phyloP scores from a whole-genome alignment of 1,284 basidiomycete species.

The Thelephora terrestris region DNA sequence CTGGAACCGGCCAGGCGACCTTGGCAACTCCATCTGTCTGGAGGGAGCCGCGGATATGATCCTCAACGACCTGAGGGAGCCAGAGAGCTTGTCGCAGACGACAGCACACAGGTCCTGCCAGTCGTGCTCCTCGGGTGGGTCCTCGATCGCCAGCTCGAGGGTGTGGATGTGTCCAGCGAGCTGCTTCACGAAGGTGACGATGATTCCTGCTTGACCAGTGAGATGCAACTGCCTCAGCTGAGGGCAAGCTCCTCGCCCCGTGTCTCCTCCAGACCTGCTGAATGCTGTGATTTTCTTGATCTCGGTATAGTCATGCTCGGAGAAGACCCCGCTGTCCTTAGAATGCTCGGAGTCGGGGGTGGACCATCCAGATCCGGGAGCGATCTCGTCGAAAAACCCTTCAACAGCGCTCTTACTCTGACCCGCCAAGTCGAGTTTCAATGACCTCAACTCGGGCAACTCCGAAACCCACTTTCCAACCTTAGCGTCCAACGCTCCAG shows the following conservation, averaged over 20 bases:
- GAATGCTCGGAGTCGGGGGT: constrained; percentile 56
- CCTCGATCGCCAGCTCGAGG: constrained; percentile 65
- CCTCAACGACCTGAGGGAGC: constrained; percentile 47
- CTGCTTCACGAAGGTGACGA: constrained; percentile 60
- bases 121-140: constrained; percentile 58
- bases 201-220: constrained; percentile 56
- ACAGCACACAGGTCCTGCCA: constrained; percentile 59
- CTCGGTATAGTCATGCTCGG: constrained; percentile 61
- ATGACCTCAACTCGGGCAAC: constrained; percentile 44
- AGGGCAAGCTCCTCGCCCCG: constrained; percentile 36
- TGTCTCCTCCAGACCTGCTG: constrained; percentile 34
- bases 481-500: constrained; percentile 53
- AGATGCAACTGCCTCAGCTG: constrained; percentile 50
- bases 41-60: constrained; percentile 52
- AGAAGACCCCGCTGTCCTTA: constrained; percentile 67
- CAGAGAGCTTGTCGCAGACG: constrained; percentile 50
- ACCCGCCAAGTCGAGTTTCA: constrained; percentile 63
- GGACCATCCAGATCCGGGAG: constrained; percentile 48
- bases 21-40: constrained; percentile 54
- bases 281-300: constrained; percentile 56
- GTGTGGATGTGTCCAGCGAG: constrained; percentile 47
- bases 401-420: constrained; percentile 56
- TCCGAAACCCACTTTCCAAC: constrained; percentile 62
- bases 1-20: constrained; percentile 54
- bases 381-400: constrained; percentile 65